Conservation (phyloP, 192 early-diverging fungal species). For the Mortierella antarctica region DNA sequence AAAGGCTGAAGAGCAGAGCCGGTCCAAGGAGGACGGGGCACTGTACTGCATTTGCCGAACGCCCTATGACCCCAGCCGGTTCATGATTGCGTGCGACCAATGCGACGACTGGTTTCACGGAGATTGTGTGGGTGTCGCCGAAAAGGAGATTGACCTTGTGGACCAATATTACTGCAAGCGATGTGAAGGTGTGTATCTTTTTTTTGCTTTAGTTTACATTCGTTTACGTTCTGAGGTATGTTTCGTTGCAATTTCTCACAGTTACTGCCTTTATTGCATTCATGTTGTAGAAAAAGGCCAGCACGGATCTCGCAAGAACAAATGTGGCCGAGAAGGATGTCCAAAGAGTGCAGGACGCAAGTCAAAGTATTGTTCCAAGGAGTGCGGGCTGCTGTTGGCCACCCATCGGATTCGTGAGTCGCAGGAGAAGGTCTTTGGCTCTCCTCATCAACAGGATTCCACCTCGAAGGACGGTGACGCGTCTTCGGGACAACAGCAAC, state of each 20-base stretch:
- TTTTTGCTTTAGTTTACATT: not conserved
- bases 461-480: slow-evolving; percentile 15
- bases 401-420: slow-evolving; percentile 53
- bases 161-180: slow-evolving; percentile 72
- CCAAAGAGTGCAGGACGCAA: slow-evolving; percentile 50
- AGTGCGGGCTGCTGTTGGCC: slow-evolving; percentile 63
- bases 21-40: slow-evolving; percentile 9
- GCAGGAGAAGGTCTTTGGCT: slow-evolving; percentile 51
- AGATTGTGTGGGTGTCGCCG: slow-evolving; percentile 72
- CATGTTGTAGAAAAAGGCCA: slow-evolving; percentile 55
- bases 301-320: slow-evolving; percentile 58
- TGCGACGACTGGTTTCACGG: slow-evolving; percentile 86
- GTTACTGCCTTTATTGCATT: not conserved
- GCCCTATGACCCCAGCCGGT: slow-evolving; percentile 61
- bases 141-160: slow-evolving; percentile 63
- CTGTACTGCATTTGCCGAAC: slow-evolving; percentile 74
- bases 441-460: not conserved
- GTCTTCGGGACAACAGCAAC: slow-evolving; percentile 15
- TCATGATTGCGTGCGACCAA: slow-evolving; percentile 83
- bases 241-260: not conserved
- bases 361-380: slow-evolving; percentile 65
- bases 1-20: not conserved
- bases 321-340: slow-evolving; percentile 59
- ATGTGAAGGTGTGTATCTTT: slow-evolving; percentile 62
- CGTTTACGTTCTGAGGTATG: not conserved